phyloP scores from a whole-genome alignment of 192 early-diverging fungal genomes.

The Coemansia sp. region DNA sequence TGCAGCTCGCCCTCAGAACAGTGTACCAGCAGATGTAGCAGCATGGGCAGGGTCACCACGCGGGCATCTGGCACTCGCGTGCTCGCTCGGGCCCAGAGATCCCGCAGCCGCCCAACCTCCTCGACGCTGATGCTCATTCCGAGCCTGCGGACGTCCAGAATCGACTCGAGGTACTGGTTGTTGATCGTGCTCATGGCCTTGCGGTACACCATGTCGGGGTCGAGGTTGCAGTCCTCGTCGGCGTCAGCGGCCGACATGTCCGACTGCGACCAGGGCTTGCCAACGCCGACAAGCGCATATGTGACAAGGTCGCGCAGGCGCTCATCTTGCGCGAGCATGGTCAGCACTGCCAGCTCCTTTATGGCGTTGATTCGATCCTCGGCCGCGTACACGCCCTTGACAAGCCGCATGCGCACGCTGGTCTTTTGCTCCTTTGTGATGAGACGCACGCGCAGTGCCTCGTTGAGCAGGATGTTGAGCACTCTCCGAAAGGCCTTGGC shows the following conservation, averaged over 20 bases:
- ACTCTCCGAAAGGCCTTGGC: slow-evolving; percentile 55
- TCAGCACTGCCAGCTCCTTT: slow-evolving; percentile 46
- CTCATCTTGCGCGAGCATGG: slow-evolving; percentile 51
- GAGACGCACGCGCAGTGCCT: slow-evolving; percentile 50
- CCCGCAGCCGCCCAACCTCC: slow-evolving; percentile 41
- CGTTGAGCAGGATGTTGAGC: slow-evolving; percentile 56
- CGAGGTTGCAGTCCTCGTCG: slow-evolving; percentile 53
- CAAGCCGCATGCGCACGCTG: slow-evolving; percentile 42
- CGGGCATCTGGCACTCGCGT: slow-evolving; percentile 32
- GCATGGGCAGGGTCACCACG: slow-evolving; percentile 53
- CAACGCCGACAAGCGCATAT: slow-evolving; percentile 42
- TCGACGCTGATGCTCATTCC: slow-evolving; percentile 52
- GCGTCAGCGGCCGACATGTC: slow-evolving; percentile 36
- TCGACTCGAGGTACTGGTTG: slow-evolving; percentile 50
- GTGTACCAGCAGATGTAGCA: slow-evolving; percentile 52
- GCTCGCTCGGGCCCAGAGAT: slow-evolving; percentile 42
- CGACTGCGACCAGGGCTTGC: slow-evolving; percentile 39
- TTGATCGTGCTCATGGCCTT: slow-evolving; percentile 49
- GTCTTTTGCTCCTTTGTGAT: slow-evolving; percentile 53
- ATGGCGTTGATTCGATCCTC: slow-evolving; percentile 49
- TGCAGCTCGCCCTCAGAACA: slow-evolving; percentile 52
- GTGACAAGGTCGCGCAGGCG: slow-evolving; percentile 34
- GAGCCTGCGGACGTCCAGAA: slow-evolving; percentile 47
- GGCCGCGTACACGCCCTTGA: slow-evolving; percentile 39
- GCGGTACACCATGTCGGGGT: slow-evolving; percentile 54